Evolutionary conservation across 345 rosid genomes (phyloP), one percentile per base, ranked within the genome.

Genomic region (Camelina hispida): DNA sequence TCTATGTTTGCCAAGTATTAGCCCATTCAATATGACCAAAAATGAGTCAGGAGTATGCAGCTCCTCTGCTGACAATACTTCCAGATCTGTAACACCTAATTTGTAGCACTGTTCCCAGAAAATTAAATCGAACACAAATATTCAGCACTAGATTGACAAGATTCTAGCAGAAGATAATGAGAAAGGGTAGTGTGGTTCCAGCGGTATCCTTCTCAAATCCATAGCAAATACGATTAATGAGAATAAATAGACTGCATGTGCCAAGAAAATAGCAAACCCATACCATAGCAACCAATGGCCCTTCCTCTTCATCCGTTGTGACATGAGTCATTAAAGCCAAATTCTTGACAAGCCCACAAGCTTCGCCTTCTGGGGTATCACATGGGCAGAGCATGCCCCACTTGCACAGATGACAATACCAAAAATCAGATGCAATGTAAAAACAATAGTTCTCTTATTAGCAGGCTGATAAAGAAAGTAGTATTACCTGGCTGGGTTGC

Each of bases 361-460:
- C 80, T 83, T 91, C 97, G 5, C 97, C 97, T 84, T 94, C 97
- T 6, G 97, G 98, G 62, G 98, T 94, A 84, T 94, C 97, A 82
- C 96, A 91, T 40, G 97, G 97, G 84, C 98, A 91, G 73, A 94
- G 96, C 98, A 94, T 94, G 16, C 98, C 98, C 97, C 98, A 94
- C 98, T 94, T 61, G 66, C 5, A 58, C 2, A 61, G 38, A 35
- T 51, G 11, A 69, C 30, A 51, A 58, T 43, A 22, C 11, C 44
- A 50, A 22, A 22, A 35, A 50, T 71, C 51, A 9, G 30, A 30
- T 46, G 17, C 53, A 58, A 52, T 52, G 43, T 53, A 22, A 59
- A 77, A 42, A 61, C 14, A 65, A 50, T 37, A 51, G 61, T 61
- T 60, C 10, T 23, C 22, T 47, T 16, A 3, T 46, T 17, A 47